Evolutionary conservation across 257 asterid species (phyloP), one percentile per base, ranked within the genome.

Genomic region (Forsythia viridissima): DNA sequence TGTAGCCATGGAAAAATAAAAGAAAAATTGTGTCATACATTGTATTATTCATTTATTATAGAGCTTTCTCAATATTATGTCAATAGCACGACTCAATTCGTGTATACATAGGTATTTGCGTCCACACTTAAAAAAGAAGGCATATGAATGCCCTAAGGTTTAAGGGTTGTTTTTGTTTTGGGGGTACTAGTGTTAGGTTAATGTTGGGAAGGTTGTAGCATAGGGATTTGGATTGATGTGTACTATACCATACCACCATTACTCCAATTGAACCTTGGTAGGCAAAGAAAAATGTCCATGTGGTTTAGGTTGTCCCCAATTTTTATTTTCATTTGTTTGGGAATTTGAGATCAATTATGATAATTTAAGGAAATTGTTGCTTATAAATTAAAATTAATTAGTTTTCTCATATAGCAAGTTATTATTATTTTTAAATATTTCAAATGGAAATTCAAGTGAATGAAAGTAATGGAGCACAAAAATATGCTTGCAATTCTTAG

Each of bases 141-240:
- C 34, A 73, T 42, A 52, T 37, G 59, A 8, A 65, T n/a, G 48
- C 70, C 66, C 43, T 55, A 55, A 38, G 3, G 63, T 1, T 51
- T 43, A 39, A 20, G 41, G 20, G 44, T 38, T 16, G 24, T 20
- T 59, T 51, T 6, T 74, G 44, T 7, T 55, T 74, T 61, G 48
- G 63, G 63, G 44, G 41, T 63, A 20, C 34, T 41, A 42, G 65
- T 3, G 71, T 63, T 80, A 67, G 80, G 83, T 75, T 75, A 63
- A 74, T 57, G 69, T 48, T 41, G 30, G 43, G 51, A 41, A 15
- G 44, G 3, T 73, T 79, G 40, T 63, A 43, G 71, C 83, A 80
- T 57, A 41, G 37, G 12, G n/a, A 43, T 72, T 63, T 51, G 37
- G 52, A 75, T 74, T 70, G 4, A 6, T 55, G 34, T 63, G 42